Base-by-base conservation (phyloP, 129 eudicot genomes). In the Logfia minima region DNA sequence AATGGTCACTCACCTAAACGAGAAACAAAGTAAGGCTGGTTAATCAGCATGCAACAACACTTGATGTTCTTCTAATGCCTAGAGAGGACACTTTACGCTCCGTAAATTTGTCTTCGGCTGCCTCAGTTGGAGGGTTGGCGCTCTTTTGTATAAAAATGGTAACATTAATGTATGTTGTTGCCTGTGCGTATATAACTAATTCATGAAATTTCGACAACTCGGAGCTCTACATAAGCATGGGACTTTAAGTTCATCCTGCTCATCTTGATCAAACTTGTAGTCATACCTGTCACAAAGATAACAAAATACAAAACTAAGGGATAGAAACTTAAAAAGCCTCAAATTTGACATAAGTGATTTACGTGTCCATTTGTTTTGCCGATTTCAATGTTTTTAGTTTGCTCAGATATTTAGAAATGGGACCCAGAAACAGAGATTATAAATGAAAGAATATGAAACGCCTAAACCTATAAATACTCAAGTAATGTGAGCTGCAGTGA, bases 241-340 rank as follows among this genome's bases (percentile, higher is more conserved):
- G 34, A 90, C 96, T 81, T 87, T 93, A 23, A 65, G 80, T 76
- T 90, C 97, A 17, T 93, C 98, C 28, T 43, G 87, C 66, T 93
- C 98, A 65, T 93, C 98, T 1, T 87, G 89, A 45, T 93, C 98
- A 75, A 93, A 93, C 76, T 79, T 66, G 86, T 93, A 93, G 80
- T 93, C 96, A 34, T 93, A 93, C 84, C 98, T 93, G 95, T 70
- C 62, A 37, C n/a, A 45, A 53, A 41, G 22, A n/a, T 34, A 68
- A 21, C 34, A 78, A 73, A 11, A 58, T 5, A 58, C 23, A 58
- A 18, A 56, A 17, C 39, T 35, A 31, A 64, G 17, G 59, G 22
- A 60, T 58, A n/a, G 23, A 64, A 52, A 60, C 22, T 22, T 13
- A 29, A 52, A 26, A 32, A 22, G 1, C 51, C 22, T 19, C 37